Evolutionary conservation across 1,139 yeast genomes (phyloP), one percentile per base, ranked within the genome.

Genomic region (Kluyveromyces sp.): DNA sequence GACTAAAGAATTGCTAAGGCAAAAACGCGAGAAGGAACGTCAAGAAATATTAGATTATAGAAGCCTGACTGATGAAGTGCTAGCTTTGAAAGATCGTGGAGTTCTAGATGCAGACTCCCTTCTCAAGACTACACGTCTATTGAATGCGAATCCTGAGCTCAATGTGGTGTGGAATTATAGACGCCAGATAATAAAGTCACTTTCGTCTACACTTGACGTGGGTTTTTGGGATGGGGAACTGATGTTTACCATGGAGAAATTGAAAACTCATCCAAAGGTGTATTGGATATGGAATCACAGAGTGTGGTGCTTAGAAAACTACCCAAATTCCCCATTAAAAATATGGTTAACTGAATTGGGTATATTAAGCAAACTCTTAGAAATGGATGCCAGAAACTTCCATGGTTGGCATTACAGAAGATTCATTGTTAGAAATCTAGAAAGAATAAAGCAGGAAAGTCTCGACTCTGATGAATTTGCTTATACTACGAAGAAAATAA

Each of bases 201-300:
- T 67, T 8, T 8, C 47, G 1, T 34, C 43, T 6, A 4, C 7
- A 26, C 26, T 6, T 50, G 50, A 15, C 46, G 57, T n/a, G 61
- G 65, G 7, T 7, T 60, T 75, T 28, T 70, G 90, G 53, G 71
- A 70, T 5, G 65, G 70, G 3, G 98, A 92, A 55, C 69, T 92
- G 44, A 59, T 68, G 34, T 78, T 87, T 58, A 73, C 81, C 1
- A 72, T 83, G 69, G 65, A 66, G 0, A 75, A 80, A 53, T 68
- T 92, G 57, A 77, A 77, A 49, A 66, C 73, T 48, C 82, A 68
- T 54, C 98, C 99, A 2, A 92, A 92, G 63, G 86, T 90, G 35
- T 92, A 92, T 63, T 90, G 97, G 96, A 82, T 92, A 25, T 92
- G 97, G 97, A 85, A 83, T 58, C 97, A 92, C 63, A 73, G 99